phyloP scores from a whole-genome alignment of 441 rosid genomes.

The Populus hybrid region DNA sequence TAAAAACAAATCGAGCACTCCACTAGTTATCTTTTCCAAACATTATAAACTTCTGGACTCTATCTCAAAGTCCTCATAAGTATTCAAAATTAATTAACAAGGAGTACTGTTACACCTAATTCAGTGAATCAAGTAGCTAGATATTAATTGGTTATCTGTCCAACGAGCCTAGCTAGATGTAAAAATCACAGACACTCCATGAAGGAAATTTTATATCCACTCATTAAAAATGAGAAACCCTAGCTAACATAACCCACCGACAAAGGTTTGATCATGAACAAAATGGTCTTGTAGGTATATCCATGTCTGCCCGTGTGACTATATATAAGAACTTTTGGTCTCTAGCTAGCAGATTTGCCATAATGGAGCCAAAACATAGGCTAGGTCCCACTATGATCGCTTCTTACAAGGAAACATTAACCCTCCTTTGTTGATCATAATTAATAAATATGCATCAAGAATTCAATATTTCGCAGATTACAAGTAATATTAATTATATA shows the following conservation, averaged over 20 bases:
- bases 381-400: constrained; percentile 26
- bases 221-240: neutral
- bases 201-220: neutral
- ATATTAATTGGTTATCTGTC: neutral
- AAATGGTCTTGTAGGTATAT: neutral
- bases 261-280: neutral
- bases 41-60: neutral
- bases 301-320: constrained; percentile 4
- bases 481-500: neutral
- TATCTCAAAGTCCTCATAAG: neutral
- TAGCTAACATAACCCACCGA: neutral
- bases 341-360: neutral
- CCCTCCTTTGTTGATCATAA: neutral
- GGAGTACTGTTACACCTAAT: neutral
- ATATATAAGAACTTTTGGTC: constrained; percentile 10
- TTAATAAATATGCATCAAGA: neutral
- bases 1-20: no score
- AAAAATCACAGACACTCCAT: neutral
- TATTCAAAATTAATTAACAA: neutral
- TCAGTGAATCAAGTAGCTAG: neutral
- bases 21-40: no score
- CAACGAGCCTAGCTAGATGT: neutral
- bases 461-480: neutral
- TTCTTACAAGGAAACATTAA: neutral
- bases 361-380: constrained; percentile 27